Percentiles rank a stretch among this genome's conserved stretches.
Conservation (phyloP, 306 rosid genomes). For the Prunus fruticosa region DNA sequence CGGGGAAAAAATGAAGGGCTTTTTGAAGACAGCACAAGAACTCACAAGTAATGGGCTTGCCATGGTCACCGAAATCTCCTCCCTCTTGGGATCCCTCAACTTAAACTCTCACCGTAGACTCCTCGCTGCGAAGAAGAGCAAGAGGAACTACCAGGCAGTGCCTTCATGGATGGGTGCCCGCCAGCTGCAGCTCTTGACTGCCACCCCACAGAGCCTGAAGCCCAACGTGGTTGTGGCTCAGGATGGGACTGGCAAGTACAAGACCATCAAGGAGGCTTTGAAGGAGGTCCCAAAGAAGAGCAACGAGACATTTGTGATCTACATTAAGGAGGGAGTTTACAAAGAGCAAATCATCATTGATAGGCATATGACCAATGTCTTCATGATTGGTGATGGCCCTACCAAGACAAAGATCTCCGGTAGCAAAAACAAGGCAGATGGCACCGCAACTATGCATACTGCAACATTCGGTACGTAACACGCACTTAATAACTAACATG, state of each 20-base stretch:
- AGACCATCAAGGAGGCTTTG: slow-evolving; percentile 41
- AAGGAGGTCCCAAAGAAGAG: slow-evolving; percentile 30
- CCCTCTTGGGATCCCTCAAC: background rate
- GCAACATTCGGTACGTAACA: background rate
- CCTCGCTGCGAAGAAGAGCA: background rate
- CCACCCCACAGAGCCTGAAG: background rate
- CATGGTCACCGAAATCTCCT: slow-evolving; percentile 31
- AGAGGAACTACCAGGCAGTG: background rate
- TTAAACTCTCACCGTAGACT: slow-evolving; percentile 1
- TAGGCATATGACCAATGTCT: slow-evolving; percentile 17
- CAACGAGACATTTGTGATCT: slow-evolving; percentile 36
- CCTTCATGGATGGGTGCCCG: slow-evolving; percentile 46
- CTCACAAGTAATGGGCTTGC: slow-evolving; percentile 58
- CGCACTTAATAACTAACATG: too few relatives aligned
- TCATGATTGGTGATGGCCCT: slow-evolving; percentile 59
- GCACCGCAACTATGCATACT: background rate
- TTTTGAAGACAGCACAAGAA: slow-evolving; percentile 37
- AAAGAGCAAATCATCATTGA: slow-evolving; percentile 24
- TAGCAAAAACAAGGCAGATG: background rate
- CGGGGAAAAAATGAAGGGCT: slow-evolving; percentile 37
- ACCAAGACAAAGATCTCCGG: background rate
- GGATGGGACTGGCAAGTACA: slow-evolving; percentile 54
- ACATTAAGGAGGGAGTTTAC: slow-evolving; percentile 54
- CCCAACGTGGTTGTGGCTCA: slow-evolving; percentile 45
- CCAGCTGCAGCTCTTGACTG: slow-evolving; percentile 29